Base-by-base conservation (phyloP, 805 yeast genomes). In the Yamadazyma akitaensis region DNA sequence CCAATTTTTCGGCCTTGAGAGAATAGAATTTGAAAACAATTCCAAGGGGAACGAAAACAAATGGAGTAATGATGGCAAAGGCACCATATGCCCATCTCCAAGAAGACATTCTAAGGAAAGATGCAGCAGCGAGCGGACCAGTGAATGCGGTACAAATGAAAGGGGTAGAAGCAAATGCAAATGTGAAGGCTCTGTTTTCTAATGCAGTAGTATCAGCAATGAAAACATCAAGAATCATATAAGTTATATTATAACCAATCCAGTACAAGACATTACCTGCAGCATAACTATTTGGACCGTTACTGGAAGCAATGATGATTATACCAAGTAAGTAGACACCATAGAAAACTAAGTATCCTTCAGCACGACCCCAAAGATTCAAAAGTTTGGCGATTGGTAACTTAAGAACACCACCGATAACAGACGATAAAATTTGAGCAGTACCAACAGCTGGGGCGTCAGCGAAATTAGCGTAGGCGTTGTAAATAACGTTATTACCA, bases 41-140 rank as follows among this genome's bases (percentile, higher is more conserved):
- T 16, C 68, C 56, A 18, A 65, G 65, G 25, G 75, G 75, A 14
- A 52, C 35, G n/a, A 63, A 43, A 16, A 66, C 69, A 21, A 65
- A 66, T 3, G 80, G 80, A 50, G 68, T 61, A 24, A 76, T 66
- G 36, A 76, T 65, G 18, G 75, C 68, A 63, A 77, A 77, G 60
- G 75, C 66, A 42, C 79, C 79, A 53, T 70, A 75, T 24, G 80
- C 82, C 76, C 77, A 72, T 58, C 80, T 67, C 83, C 83, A 79
- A 37, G 69, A 66, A 6, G 60, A 55, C 21, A 49, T 52, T 34
- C 51, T 53, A 13, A 63, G 54, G 18, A 75, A 57, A 28, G 63
- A 60, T 4, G 55, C 51, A 9, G 58, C 70, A 48, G 70, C 68
- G 5, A 57, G 60, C 35, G 61, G 63, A 43, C 77, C 78, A n/a